Evolutionary conservation across 2,329 filamentous ascomycete species (phyloP), one percentile per base, ranked within the genome.

Genomic region (Xenosphaeropsis pyriputrescens): DNA sequence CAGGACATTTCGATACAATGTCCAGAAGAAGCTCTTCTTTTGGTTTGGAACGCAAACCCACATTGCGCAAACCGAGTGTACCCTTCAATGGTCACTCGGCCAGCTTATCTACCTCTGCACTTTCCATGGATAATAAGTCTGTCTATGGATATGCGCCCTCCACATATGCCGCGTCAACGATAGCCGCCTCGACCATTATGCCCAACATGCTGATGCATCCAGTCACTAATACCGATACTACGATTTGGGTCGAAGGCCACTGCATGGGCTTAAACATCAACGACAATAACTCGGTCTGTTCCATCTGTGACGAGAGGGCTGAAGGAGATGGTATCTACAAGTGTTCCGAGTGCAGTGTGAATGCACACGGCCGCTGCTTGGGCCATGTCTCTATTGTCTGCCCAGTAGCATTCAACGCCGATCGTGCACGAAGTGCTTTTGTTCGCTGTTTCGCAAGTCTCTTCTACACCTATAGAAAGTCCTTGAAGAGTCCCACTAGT

Each of bases 21-120:
- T 81, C 81, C n/a, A 75, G 88, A 42, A 75, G 89, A 46, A 95
- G 88, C 62, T 93, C 88, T n/a, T 93, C 88, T 1, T 93, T 94
- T 58, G 84, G 80, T 19, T 67, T 88, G 53, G 84, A 85, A 47
- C 78, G 76, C 55, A 70, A 77, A 47, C 69, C 68, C 29, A 74
- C 77, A 1, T 59, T 79, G 15, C 72, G 83, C 47, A 69, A 80
- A 32, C 79, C 82, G 5, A 84, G 74, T 54, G 62, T 79, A 22
- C 84, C 86, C 4, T 86, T 89, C 60, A 65, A 85, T 46, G 72
- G 73, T 4, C 73, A 79, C 46, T 67, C 69, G 38, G 58, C 70
- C 11, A 78, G 77, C 18, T 68, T 76, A 43, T 85, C 82, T 12
- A 86, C 81, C 2, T 83, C 81, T 18, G 75, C 68, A 4, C 51